phyloP scores from a whole-genome alignment of 1,284 basidiomycete genomes.

The Leccinum pachyderme region DNA sequence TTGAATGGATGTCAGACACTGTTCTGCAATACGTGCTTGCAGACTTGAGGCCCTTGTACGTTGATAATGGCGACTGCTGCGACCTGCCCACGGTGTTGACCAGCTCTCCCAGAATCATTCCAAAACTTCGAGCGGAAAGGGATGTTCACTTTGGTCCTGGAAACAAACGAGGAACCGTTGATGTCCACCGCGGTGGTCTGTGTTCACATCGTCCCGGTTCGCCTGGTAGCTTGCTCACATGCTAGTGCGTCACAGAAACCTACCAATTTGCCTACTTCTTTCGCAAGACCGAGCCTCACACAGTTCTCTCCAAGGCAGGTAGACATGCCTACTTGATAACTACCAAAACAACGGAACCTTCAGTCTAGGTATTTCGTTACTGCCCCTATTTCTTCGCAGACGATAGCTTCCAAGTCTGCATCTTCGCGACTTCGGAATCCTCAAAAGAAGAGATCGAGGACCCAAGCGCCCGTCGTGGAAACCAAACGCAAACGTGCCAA shows the following conservation, averaged over 20 bases:
- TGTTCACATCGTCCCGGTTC: neutral
- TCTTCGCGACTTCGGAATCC: conserved; percentile 10
- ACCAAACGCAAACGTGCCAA: conserved; percentile 45
- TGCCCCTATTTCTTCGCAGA: conserved; percentile 33
- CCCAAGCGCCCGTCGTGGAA: conserved; percentile 7
- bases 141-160: conserved; percentile 42
- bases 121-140: conserved; percentile 62
- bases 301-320: conserved; percentile 67
- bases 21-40: conserved; percentile 68
- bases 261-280: conserved; percentile 84
- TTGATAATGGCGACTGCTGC: conserved; percentile 2
- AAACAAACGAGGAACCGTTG: conserved; percentile 60
- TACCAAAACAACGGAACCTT: conserved; percentile 14
- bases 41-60: conserved; percentile 68
- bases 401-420: conserved; percentile 5
- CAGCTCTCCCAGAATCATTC: conserved; percentile 49
- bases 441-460: conserved; percentile 23
- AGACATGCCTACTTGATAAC: neutral
- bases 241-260: conserved; percentile 43
- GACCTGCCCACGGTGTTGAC: neutral
- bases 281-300: conserved; percentile 71
- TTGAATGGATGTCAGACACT: conserved; percentile 76
- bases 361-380: conserved; percentile 57
- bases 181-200: conserved; percentile 73
- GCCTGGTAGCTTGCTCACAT: neutral